Evolutionary conservation across 306 rosid genomes (phyloP).

Genomic region (Prunus davidiana): DNA sequence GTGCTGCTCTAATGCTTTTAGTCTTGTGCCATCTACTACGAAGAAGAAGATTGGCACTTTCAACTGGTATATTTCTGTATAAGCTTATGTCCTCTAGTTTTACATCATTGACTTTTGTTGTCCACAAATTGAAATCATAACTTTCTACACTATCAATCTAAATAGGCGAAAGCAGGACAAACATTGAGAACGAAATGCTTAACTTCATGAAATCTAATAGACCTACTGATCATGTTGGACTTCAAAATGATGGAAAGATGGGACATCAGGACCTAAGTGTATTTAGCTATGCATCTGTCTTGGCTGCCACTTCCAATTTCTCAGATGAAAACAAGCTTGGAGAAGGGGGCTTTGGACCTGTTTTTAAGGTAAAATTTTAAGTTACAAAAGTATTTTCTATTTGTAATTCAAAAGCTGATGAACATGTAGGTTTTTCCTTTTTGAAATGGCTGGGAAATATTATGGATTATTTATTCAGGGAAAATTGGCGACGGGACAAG

Average conservation of each 20-base stretch:
- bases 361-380: background rate
- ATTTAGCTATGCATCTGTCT: constrained; percentile 18
- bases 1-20: background rate
- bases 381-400: background rate
- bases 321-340: constrained; percentile 8
- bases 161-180: background rate
- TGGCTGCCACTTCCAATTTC: background rate
- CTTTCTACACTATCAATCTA: too few species aligned
- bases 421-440: too few species aligned
- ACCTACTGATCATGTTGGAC: background rate
- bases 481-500: constrained; percentile 1
- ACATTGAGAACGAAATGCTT: background rate
- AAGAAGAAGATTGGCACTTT: constrained; percentile 8
- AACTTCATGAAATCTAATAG: background rate
- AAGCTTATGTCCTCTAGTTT: too few species aligned
- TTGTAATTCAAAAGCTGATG: background rate
- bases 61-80: background rate
- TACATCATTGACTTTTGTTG: too few species aligned
- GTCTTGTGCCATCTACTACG: background rate
- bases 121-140: background rate
- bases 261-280: constrained; percentile 9
- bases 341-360: constrained; percentile 9
- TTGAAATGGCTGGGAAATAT: background rate
- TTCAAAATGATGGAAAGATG: constrained; percentile 5
- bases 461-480: constrained; percentile 17